Percentiles rank a stretch among this genome's conserved stretches.
Evolutionary conservation across 805 yeast genomes (phyloP).

Genomic region (Hanseniaspora vineae): DNA sequence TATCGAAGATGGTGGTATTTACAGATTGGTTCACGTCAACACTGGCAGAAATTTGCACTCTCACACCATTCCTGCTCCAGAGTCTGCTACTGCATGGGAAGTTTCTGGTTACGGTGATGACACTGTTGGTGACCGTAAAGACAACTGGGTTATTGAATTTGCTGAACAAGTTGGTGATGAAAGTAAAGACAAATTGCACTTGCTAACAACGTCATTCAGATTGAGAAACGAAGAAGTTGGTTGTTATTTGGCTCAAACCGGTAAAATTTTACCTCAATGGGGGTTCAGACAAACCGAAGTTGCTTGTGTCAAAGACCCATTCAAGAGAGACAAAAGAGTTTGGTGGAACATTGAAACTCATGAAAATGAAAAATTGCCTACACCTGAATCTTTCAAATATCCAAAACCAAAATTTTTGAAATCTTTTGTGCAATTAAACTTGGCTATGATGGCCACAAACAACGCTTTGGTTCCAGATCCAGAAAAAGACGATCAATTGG

Average conservation of each 20-base stretch:
- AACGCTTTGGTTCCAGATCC: constrained; percentile 69
- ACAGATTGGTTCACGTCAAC: constrained; percentile 58
- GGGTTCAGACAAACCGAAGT: constrained; percentile 79
- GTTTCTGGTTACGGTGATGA: constrained; percentile 78
- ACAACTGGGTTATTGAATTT: constrained; percentile 84
- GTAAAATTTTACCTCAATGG: constrained; percentile 61
- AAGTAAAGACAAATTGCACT: constrained; percentile 42
- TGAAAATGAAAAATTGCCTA: constrained; percentile 46
- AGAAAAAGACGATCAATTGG: constrained; percentile 59
- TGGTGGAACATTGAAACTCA: constrained; percentile 84
- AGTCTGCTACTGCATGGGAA: constrained; percentile 56
- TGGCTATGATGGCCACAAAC: constrained; percentile 91
- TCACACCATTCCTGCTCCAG: constrained; percentile 67
- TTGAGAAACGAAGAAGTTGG: constrained; percentile 49
- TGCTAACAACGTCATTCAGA: constrained; percentile 65
- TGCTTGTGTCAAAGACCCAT: constrained; percentile 50
- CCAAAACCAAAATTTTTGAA: constrained; percentile 70
- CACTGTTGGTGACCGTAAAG: constrained; percentile 62
- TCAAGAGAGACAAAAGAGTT: constrained; percentile 64
- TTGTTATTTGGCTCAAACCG: constrained; percentile 70
- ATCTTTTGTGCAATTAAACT: constrained; percentile 61
- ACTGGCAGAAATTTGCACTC: constrained; percentile 75
- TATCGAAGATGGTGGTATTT: constrained; percentile 47
- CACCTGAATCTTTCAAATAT: constrained; percentile 31
- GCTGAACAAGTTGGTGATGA: constrained; percentile 50